These are phyloP conservation scores for Diospyros kaki DNA, from an alignment of 148 eudicot genomes.

Conservation along the genomic window DNA sequence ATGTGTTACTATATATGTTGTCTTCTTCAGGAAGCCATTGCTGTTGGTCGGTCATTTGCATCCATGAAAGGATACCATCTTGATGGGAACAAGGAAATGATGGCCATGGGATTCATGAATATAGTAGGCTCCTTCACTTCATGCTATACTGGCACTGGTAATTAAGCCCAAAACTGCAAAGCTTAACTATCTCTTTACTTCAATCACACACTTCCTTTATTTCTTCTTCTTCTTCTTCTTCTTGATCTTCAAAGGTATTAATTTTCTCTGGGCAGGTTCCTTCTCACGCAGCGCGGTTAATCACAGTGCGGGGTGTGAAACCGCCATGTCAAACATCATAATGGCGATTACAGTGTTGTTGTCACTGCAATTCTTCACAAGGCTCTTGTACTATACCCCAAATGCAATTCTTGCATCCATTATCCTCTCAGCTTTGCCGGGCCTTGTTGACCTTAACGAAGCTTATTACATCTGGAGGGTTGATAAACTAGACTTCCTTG, in stretches of 20 bases:
- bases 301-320: slow-evolving; percentile 43
- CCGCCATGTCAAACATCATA: slow-evolving; percentile 41
- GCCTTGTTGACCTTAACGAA: slow-evolving; percentile 35
- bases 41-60: slow-evolving; percentile 53
- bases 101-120: slow-evolving; percentile 50
- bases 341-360: slow-evolving; percentile 47
- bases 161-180: background rate
- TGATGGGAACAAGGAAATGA: slow-evolving; percentile 59
- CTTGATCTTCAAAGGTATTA: background rate
- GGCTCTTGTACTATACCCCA: slow-evolving; percentile 44
- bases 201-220: background rate
- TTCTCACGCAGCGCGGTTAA: slow-evolving; percentile 50
- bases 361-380: slow-evolving; percentile 32
- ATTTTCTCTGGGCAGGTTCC: slow-evolving; percentile 28
- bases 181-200: too few relatives aligned
- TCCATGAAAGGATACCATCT: slow-evolving; percentile 38
- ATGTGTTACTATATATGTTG: background rate
- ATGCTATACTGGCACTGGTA: slow-evolving; percentile 48
- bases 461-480: slow-evolving; percentile 40
- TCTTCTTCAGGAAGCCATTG: slow-evolving; percentile 41
- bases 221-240: background rate
- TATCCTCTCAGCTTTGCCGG: slow-evolving; percentile 43
- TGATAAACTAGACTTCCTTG: slow-evolving; percentile 46
- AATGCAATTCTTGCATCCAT: slow-evolving; percentile 39
- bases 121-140: slow-evolving; percentile 43